Evolutionary conservation across 192 early-diverging fungal species (phyloP).

Genomic region (Physocladia obscura): DNA sequence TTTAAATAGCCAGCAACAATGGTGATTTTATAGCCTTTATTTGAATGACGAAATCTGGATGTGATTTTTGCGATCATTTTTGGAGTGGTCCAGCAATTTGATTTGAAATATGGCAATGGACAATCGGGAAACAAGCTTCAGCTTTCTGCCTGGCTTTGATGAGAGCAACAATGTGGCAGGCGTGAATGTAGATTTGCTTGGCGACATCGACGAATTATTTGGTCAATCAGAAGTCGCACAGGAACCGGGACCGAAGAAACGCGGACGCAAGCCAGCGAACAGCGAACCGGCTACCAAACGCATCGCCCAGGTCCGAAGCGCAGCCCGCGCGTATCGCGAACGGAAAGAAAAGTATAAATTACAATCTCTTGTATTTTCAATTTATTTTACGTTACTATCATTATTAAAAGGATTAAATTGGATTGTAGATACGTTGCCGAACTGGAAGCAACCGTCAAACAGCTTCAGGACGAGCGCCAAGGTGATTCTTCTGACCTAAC

Average conservation of each 20-base stretch:
- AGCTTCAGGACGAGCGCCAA: neutral
- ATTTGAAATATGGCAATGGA: too few species aligned
- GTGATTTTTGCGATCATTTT: too few species aligned
- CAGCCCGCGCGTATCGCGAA: slow-evolving; percentile 11
- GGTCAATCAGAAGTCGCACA: too few species aligned
- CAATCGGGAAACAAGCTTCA: too few species aligned
- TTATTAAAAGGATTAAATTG: neutral
- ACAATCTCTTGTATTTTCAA: neutral
- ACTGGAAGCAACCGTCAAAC: slow-evolving; percentile 13
- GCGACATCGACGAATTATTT: too few species aligned
- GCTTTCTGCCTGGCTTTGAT: too few species aligned
- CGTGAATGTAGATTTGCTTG: too few species aligned
- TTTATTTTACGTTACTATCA: neutral
- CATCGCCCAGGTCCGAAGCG: slow-evolving; percentile 3
- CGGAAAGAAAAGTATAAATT: slow-evolving; percentile 16
- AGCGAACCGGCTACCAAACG: slow-evolving; percentile 9
- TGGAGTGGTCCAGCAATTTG: too few species aligned
- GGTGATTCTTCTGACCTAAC: neutral
- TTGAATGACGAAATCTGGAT: too few species aligned
- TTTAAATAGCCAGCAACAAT: too few species aligned
- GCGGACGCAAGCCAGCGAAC: slow-evolving; percentile 5
- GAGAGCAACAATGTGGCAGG: too few species aligned
- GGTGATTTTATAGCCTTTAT: too few species aligned
- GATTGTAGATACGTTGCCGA: slow-evolving; percentile 10
- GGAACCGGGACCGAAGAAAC: neutral